A percentile compares a stretch with the other conserved stretches of the same genome.
These are phyloP conservation scores for Oryza glaberrima DNA, from an alignment of 176 grass and related monocot species.

Conservation along the genomic window DNA sequence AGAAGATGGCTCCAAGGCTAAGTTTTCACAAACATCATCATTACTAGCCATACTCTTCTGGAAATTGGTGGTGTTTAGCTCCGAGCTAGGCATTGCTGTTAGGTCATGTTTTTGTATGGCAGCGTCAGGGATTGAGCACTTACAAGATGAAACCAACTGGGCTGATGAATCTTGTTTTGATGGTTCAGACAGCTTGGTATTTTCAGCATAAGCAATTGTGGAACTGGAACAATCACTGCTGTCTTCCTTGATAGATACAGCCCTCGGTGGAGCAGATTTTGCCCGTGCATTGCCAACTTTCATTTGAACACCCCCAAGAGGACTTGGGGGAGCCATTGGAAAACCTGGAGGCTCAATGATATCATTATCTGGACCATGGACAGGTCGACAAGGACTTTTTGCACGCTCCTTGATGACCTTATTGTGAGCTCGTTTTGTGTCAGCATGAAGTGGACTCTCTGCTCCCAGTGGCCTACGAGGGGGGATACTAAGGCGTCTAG, in stretches of 20 bases:
- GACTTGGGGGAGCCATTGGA: conserved; percentile 44
- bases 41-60: conserved; percentile 60
- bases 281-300: conserved; percentile 33
- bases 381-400: conserved; percentile 52
- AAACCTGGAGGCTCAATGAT: conserved; percentile 31
- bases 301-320: conserved; percentile 40
- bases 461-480: conserved; percentile 36
- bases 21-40: conserved; percentile 45
- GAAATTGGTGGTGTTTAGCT: conserved; percentile 54
- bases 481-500: conserved; percentile 50
- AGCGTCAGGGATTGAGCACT: conserved; percentile 34
- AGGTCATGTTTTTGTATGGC: conserved; percentile 46
- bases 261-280: conserved; percentile 47
- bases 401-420: conserved; percentile 47
- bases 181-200: conserved; percentile 47
- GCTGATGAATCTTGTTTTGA: conserved; percentile 54
- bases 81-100: conserved; percentile 45
- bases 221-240: conserved; percentile 37
- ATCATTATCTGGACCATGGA: conserved; percentile 34
- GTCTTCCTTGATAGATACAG: conserved; percentile 41
- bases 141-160: conserved; percentile 40
- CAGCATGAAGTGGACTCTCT: conserved; percentile 56
- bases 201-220: conserved; percentile 36
- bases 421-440: conserved; percentile 51
- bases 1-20: conserved; percentile 47